phyloP scores from a whole-genome alignment of 176 grass and related monocot species.

The Carex pumila region DNA sequence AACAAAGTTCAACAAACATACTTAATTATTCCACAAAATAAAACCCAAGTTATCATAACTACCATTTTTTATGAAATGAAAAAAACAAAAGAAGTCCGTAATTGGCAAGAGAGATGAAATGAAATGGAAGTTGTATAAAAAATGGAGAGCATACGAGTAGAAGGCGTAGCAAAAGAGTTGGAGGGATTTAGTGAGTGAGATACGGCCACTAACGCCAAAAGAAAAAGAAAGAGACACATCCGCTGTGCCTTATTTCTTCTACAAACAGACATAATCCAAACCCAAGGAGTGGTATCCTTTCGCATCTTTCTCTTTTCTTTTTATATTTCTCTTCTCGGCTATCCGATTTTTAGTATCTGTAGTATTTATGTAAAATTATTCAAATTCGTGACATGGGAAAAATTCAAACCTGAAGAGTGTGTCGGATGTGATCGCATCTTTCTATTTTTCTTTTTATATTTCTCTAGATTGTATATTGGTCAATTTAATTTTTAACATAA shows the following conservation, averaged over 20 bases:
- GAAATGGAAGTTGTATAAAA: not conserved
- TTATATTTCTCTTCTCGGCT: no score
- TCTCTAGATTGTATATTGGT: no score
- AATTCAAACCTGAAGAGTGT: no score
- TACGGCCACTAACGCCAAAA: not conserved
- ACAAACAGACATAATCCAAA: no score
- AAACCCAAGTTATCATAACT: not conserved
- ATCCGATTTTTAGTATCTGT: no score
- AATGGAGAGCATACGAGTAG: not conserved
- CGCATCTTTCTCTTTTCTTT: no score
- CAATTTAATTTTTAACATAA: no score
- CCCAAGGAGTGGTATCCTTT: no score
- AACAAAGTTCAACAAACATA: not conserved
- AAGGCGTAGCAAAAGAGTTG: not conserved
- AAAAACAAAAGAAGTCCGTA: not conserved
- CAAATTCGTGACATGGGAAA: no score
- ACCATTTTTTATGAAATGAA: not conserved
- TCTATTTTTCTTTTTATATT: no score
- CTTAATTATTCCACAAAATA: not conserved
- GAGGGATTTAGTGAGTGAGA: not conserved
- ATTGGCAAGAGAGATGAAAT: not conserved
- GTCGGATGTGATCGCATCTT: no score
- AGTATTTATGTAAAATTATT: no score
- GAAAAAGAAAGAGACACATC: not conserved
- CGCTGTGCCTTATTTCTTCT: not conserved